Conservation (phyloP, 108 stramenopile species). For the Conticribra guillardii region DNA sequence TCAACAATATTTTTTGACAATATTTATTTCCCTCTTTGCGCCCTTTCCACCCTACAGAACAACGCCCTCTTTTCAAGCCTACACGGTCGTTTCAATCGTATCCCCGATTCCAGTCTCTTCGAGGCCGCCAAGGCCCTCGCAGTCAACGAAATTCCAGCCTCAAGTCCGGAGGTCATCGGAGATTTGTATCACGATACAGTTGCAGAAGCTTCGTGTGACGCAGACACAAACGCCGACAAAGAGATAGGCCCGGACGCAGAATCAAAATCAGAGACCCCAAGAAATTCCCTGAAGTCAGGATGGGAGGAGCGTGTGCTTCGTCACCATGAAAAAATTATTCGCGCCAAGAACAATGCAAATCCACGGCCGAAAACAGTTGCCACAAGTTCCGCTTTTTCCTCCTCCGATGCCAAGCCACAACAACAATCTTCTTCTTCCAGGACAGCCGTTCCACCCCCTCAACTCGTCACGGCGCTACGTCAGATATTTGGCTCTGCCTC, state of each 20-base stretch:
- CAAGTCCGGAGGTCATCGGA: conserved; percentile 39
- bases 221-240: background rate
- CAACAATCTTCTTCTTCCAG: conserved; percentile 12
- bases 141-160: conserved; percentile 56
- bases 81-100: conserved; percentile 57
- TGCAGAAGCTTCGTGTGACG: background rate
- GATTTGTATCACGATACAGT: conserved; percentile 10
- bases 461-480: conserved; percentile 63
- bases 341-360: conserved; percentile 26
- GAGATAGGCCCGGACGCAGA: too few relatives aligned
- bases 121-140: conserved; percentile 67
- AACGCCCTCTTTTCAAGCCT: conserved; percentile 61
- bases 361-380: background rate
- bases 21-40: background rate
- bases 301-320: conserved; percentile 53
- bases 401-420: background rate
- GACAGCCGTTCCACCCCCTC: conserved; percentile 55
- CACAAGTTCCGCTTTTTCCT: background rate
- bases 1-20: too few relatives aligned
- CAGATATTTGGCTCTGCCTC: conserved; percentile 41
- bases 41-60: conserved; percentile 43
- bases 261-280: background rate
- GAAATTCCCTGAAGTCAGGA: background rate
- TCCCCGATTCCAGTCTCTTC: conserved; percentile 66
- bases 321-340: conserved; percentile 73